Base-by-base conservation (phyloP, 225 moss, liverwort and hornwort species). In the Pseudisothecium myosuroides region DNA sequence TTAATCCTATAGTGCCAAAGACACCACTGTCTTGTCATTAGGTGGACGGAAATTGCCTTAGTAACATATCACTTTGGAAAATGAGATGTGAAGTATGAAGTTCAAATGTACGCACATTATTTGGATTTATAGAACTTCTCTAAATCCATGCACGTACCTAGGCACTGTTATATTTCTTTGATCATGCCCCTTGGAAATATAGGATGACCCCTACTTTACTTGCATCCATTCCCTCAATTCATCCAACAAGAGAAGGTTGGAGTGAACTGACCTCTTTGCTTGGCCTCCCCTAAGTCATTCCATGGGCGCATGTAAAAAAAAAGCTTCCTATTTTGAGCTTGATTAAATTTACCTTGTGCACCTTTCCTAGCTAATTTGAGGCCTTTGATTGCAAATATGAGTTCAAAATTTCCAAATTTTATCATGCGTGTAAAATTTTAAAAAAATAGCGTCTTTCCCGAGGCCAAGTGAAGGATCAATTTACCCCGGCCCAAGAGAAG, bases 161-260 rank as follows among this genome's bases (percentile, higher is more conserved):
- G 0, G 5, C 1, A 2, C 2, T 0, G 0, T 68, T 4, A 22
- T n/a, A 68, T 13, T n/a, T n/a, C 1, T 68, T 22, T 68, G 12
- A 13, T 68, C 23, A 13, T 23, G 23, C 7, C 12, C 22, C 6
- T 22, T 67, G 37, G 20, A 67, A 37, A 37, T 67, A 36, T 34
- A 65, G 5, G 5, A 65, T 34, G 20, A 1, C 6, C 4, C 12
- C 2, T 0, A 22, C 13, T 13, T 0, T 68, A n/a, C n/a, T 37
- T 37, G 0, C 0, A 5, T 66, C 66, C 0, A 37, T 66, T 19
- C 6, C 34, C 9, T 34, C 20, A 21, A 0, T 66, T 36, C 19
- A 66, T 36, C 6, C 37, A 37, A 23, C 1, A 68, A n/a, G 7
- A n/a, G 0, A 23, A 68, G n/a, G n/a, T n/a, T n/a, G n/a, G n/a